Evolutionary conservation across 306 rosid genomes (phyloP).

Genomic region (barrel medic (Medicago truncatula)): DNA sequence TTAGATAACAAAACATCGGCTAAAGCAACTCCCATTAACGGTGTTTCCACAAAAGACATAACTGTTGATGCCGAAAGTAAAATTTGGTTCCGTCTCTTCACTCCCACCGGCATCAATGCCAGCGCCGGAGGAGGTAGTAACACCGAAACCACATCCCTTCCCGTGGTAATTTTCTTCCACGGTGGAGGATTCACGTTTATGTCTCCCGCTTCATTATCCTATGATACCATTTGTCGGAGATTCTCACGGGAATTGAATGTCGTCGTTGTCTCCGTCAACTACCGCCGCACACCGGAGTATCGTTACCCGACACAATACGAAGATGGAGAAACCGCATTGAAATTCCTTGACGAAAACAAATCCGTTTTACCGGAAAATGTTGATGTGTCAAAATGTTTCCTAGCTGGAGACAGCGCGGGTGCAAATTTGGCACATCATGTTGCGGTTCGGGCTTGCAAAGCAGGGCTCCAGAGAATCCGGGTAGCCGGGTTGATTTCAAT

Average conservation of each 20-base stretch:
- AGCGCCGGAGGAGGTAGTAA: neutral
- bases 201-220: conserved; percentile 41
- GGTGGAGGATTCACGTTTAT: conserved; percentile 64
- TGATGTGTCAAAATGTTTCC: conserved; percentile 57
- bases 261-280: conserved; percentile 66
- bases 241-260: conserved; percentile 50
- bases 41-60: no score
- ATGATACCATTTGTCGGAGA: conserved; percentile 56
- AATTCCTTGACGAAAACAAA: conserved; percentile 44
- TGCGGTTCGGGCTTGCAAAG: conserved; percentile 45
- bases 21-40: no score
- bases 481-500: conserved; percentile 58
- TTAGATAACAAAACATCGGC: no score
- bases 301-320: conserved; percentile 70
- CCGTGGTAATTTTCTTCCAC: conserved; percentile 39
- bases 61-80: conserved; percentile 50
- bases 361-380: conserved; percentile 34
- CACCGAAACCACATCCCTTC: neutral
- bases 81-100: conserved; percentile 64
- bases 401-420: conserved; percentile 86
- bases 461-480: neutral
- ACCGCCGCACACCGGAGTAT: conserved; percentile 76
- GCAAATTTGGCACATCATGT: conserved; percentile 73
- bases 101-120: conserved; percentile 8
- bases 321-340: conserved; percentile 64